A percentile compares a stretch with the other conserved stretches of the same genome.
These are phyloP conservation scores for Colletotrichum sp. DNA, from an alignment of 2,329 filamentous ascomycete genomes.

Conservation along the genomic window DNA sequence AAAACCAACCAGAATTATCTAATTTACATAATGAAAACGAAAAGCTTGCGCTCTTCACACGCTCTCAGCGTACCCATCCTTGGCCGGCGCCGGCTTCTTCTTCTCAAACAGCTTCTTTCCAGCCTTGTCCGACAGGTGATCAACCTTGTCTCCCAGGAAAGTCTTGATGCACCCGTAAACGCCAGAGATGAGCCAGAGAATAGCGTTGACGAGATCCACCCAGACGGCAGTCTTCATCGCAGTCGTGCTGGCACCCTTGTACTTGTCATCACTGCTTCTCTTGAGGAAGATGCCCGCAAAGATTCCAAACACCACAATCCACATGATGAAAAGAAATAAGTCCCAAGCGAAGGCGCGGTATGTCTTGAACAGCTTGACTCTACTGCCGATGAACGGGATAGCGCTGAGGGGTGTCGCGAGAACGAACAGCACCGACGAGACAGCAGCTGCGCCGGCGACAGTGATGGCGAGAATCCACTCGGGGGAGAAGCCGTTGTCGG, in stretches of 20 bases:
- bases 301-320: constrained; percentile 73
- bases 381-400: constrained; percentile 36
- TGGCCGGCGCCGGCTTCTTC: constrained; percentile 28
- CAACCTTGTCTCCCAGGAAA: constrained; percentile 45
- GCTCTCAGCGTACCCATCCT: constrained; percentile 33
- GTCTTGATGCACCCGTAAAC: constrained; percentile 46
- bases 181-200: constrained; percentile 66
- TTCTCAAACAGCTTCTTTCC: constrained; percentile 42
- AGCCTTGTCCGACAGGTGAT: constrained; percentile 40
- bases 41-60: constrained; percentile 22
- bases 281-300: constrained; percentile 75
- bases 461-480: constrained; percentile 71
- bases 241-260: constrained; percentile 46
- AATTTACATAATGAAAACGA: background rate
- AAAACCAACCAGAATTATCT: background rate
- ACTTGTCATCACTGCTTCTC: constrained; percentile 56
- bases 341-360: constrained; percentile 53
- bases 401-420: constrained; percentile 40
- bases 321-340: constrained; percentile 50
- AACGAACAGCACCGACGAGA: constrained; percentile 53
- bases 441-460: constrained; percentile 58
- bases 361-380: constrained; percentile 39
- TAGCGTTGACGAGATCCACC: constrained; percentile 71
- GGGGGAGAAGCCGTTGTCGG: constrained; percentile 45
- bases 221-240: constrained; percentile 76